These are phyloP conservation scores for Aureobasidium sp. DNA, from an alignment of 2,329 filamentous ascomycete species.

Conservation along the genomic window DNA sequence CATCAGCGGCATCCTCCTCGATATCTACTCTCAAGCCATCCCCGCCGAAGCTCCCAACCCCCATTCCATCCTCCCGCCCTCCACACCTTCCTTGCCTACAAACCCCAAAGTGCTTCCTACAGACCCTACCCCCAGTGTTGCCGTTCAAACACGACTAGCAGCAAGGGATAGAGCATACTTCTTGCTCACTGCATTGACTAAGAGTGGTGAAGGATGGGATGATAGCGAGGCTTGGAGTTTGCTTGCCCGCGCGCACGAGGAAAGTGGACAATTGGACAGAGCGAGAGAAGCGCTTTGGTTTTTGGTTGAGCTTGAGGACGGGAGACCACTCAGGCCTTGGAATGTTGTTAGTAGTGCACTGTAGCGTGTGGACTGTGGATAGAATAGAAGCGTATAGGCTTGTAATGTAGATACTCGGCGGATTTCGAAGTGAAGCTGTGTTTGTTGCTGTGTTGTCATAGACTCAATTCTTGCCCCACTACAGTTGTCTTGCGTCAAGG, in stretches of 20 bases:
- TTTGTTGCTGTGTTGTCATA: not conserved
- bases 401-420: too few species aligned
- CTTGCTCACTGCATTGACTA: constrained; percentile 74
- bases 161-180: constrained; percentile 84
- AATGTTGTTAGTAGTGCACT: constrained; percentile 43
- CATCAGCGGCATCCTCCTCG: constrained; percentile 75
- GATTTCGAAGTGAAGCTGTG: too few species aligned
- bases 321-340: constrained; percentile 73
- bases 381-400: too few species aligned
- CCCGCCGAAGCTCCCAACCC: constrained; percentile 13
- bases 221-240: constrained; percentile 88
- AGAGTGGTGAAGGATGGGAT: constrained; percentile 80
- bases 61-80: constrained; percentile 19
- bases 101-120: not conserved
- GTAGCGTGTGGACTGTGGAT: not conserved
- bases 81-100: constrained; percentile 3
- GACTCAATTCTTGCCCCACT: too few species aligned
- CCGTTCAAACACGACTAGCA: constrained; percentile 73
- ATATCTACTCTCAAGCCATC: constrained; percentile 64
- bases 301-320: constrained; percentile 92
- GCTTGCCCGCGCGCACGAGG: constrained; percentile 79
- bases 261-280: constrained; percentile 76
- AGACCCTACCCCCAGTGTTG: constrained; percentile 44
- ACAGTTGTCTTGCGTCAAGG: too few species aligned
- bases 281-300: constrained; percentile 94